A percentile compares a stretch with the other conserved stretches of the same genome.
These are phyloP conservation scores for Boletus barrowsii DNA, from an alignment of 768 basidiomycete species.

Conservation along the genomic window DNA sequence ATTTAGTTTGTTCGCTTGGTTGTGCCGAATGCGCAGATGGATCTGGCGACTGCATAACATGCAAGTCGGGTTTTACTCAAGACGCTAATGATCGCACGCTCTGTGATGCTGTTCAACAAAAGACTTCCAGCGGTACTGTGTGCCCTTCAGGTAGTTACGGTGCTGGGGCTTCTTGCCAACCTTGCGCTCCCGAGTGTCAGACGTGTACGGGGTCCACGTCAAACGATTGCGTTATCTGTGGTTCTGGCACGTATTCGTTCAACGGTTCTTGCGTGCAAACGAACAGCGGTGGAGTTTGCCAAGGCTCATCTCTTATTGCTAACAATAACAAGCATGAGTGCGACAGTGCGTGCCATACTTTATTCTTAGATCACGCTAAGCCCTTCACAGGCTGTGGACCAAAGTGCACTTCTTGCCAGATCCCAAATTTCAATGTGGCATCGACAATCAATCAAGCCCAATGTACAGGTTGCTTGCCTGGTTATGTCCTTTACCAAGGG, in stretches of 20 bases:
- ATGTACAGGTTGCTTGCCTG: constrained; percentile 78
- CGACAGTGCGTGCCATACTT: constrained; percentile 50
- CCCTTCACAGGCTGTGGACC: constrained; percentile 66
- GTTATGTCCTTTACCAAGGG: constrained; percentile 68
- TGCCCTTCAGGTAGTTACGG: constrained; percentile 72
- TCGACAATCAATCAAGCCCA: constrained; percentile 65
- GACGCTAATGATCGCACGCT: constrained; percentile 62
- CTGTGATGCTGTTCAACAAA: constrained; percentile 53
- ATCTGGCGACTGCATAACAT: constrained; percentile 69
- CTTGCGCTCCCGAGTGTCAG: constrained; percentile 63
- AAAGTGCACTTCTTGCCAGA: constrained; percentile 76
- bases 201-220: constrained; percentile 70
- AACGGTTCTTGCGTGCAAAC: constrained; percentile 70
- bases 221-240: constrained; percentile 70
- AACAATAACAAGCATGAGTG: constrained; percentile 83
- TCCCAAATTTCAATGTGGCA: constrained; percentile 64
- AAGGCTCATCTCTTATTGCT: constrained; percentile 64
- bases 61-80: constrained; percentile 67
- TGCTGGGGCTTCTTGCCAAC: constrained; percentile 49
- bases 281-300: constrained; percentile 68
- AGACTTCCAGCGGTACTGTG: constrained; percentile 46
- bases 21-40: constrained; percentile 67
- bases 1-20: constrained; percentile 65
- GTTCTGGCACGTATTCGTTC: constrained; percentile 55
- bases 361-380: neutral